Evolutionary conservation across 768 basidiomycete genomes (phyloP).

Genomic region (Butyriboletus loyo): DNA sequence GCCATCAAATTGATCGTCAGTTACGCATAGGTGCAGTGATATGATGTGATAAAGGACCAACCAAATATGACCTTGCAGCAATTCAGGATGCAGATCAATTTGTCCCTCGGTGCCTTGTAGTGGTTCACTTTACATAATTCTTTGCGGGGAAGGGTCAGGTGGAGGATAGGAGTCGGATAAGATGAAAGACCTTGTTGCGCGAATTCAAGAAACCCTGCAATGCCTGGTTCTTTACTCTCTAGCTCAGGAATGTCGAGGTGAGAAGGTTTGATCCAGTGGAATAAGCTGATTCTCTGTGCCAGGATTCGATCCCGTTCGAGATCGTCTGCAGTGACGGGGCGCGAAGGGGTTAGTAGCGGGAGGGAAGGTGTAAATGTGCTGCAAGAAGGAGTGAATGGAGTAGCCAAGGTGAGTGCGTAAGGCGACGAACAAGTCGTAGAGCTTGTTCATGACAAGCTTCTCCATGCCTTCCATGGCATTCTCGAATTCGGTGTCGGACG

Average conservation of each 20-base stretch:
- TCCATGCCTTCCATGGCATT: slow-evolving; percentile 99
- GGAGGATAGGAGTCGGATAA: neutral
- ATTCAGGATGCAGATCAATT: slow-evolving; percentile 95
- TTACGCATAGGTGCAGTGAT: slow-evolving; percentile 1
- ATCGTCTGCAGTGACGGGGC: slow-evolving; percentile 88
- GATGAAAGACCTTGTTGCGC: slow-evolving; percentile 71
- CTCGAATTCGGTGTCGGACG: slow-evolving; percentile 82
- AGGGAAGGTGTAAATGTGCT: slow-evolving; percentile 94
- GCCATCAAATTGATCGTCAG: neutral
- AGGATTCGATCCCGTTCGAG: slow-evolving; percentile 94
- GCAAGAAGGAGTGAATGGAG: slow-evolving; percentile 10
- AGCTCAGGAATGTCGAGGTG: slow-evolving; percentile 89
- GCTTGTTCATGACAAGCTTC: slow-evolving; percentile 97
- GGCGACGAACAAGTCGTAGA: slow-evolving; percentile 87
- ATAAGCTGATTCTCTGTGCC: slow-evolving; percentile 83
- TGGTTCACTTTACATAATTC: slow-evolving; percentile 97
- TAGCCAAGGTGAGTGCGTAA: neutral
- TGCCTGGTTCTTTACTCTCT: slow-evolving; percentile 47
- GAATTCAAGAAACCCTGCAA: slow-evolving; percentile 80
- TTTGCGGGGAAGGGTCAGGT: slow-evolving; percentile 27
- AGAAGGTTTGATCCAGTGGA: slow-evolving; percentile 84
- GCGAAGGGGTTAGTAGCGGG: slow-evolving; percentile 57
- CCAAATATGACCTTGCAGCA: slow-evolving; percentile 99
- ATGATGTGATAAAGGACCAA: slow-evolving; percentile 37
- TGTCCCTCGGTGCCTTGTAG: slow-evolving; percentile 98